These are phyloP conservation scores for Agaricus sinodeliciosus DNA, from an alignment of 768 basidiomycete species.

Conservation along the genomic window DNA sequence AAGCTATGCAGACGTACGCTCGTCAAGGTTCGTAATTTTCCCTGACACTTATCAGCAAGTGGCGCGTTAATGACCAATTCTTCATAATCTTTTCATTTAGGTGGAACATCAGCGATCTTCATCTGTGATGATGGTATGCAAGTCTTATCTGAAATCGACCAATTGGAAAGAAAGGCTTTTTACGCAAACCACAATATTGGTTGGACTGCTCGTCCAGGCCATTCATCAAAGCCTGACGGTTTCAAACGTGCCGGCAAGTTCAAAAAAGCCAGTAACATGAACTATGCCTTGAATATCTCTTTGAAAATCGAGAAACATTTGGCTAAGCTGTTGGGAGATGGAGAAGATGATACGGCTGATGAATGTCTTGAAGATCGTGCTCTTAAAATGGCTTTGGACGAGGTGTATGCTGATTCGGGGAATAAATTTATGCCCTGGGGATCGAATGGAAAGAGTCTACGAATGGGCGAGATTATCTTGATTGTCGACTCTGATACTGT, in stretches of 20 bases:
- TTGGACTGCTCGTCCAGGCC: conserved; percentile 76
- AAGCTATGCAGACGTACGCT: conserved; percentile 83
- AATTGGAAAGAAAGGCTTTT: conserved; percentile 60
- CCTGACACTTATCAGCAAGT: neutral
- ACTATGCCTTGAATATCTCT: conserved; percentile 59
- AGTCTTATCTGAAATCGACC: conserved; percentile 55
- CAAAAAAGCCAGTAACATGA: conserved; percentile 86
- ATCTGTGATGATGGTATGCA: conserved; percentile 84
- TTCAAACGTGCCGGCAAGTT: conserved; percentile 92
- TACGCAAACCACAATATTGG: conserved; percentile 74
- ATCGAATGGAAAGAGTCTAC: conserved; percentile 64
- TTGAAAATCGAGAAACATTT: conserved; percentile 54
- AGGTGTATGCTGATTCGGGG: conserved; percentile 55
- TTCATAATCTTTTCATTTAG: conserved; percentile 12
- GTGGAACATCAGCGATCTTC: conserved; percentile 72
- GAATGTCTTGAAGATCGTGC: conserved; percentile 66
- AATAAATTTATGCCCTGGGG: conserved; percentile 61
- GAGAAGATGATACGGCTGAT: conserved; percentile 33
- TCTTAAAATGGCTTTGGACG: conserved; percentile 66
- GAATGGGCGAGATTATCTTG: conserved; percentile 74
- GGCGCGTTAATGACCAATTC: neutral
- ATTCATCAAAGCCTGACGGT: conserved; percentile 63
- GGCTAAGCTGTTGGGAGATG: conserved; percentile 34
- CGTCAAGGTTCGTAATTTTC: conserved; percentile 49
- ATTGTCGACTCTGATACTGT: conserved; percentile 78